Conservation (phyloP, 2,329 filamentous ascomycete species). For the Xylariales sp. region DNA sequence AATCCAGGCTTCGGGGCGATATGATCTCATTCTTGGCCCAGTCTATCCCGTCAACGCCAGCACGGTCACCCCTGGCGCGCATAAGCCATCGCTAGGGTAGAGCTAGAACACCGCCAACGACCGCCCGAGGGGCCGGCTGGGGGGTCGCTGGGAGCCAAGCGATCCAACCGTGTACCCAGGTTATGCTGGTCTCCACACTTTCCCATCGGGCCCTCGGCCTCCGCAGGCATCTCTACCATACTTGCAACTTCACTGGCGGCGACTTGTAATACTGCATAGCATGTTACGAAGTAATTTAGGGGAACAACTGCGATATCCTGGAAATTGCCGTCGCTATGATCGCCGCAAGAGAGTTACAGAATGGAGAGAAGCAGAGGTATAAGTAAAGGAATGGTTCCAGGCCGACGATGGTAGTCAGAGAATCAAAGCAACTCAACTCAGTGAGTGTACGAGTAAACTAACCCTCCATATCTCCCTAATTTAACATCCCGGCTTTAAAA, state of each 20-base stretch:
- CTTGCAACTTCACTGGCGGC: background rate
- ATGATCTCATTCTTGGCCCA: too few relatives aligned
- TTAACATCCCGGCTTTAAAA: background rate
- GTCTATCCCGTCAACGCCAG: background rate
- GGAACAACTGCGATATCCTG: background rate
- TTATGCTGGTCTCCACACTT: background rate
- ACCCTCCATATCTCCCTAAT: background rate
- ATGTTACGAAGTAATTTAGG: background rate
- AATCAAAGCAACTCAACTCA: background rate
- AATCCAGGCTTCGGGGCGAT: too few relatives aligned
- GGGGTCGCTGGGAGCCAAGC: background rate
- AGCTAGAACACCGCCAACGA: background rate
- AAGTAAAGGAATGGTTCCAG: background rate
- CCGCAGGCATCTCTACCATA: background rate
- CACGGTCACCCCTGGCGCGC: background rate
- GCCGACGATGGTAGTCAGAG: background rate
- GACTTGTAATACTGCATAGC: background rate
- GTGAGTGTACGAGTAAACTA: background rate
- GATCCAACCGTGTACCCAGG: background rate
- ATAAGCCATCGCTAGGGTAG: background rate
- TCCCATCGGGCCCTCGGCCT: slow-evolving; percentile 19
- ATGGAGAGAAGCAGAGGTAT: background rate
- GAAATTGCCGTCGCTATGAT: background rate
- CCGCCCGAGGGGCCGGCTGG: background rate
- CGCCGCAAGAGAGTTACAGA: background rate